A percentile compares a stretch with the other conserved stretches of the same genome.
Conservation (phyloP, 2,329 filamentous ascomycete species). For the Sporothrix dimorphospora region DNA sequence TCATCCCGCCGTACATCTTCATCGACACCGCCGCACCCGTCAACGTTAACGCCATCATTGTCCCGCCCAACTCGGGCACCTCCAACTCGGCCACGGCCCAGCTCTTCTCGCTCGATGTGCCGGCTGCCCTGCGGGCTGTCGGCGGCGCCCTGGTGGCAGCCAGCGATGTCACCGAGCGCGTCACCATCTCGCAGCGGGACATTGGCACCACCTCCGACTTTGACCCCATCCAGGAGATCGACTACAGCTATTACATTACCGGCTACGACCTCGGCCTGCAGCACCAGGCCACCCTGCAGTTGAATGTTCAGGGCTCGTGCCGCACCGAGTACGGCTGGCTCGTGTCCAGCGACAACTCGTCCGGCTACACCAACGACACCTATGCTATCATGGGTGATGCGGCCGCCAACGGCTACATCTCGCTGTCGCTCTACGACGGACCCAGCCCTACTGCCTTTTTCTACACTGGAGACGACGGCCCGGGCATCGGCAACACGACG, state of each 20-base stretch:
- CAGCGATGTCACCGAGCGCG: constrained; percentile 46
- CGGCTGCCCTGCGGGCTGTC: constrained; percentile 81
- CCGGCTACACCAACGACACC: constrained; percentile 33
- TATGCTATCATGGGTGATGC: constrained; percentile 31
- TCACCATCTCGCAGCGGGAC: constrained; percentile 27
- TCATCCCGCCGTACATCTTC: constrained; percentile 30
- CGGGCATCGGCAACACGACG: constrained; percentile 34
- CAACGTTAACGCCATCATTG: constrained; percentile 29
- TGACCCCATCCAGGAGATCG: constrained; percentile 34
- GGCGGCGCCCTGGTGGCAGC: constrained; percentile 81
- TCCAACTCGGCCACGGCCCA: constrained; percentile 28
- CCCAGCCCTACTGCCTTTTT: constrained; percentile 30
- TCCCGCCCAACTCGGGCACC: constrained; percentile 30
- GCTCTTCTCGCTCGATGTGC: constrained; percentile 32
- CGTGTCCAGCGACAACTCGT: constrained; percentile 29
- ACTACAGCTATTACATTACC: constrained; percentile 37
- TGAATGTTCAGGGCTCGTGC: constrained; percentile 38
- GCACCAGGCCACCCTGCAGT: constrained; percentile 34
- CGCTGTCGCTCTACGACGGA: constrained; percentile 32
- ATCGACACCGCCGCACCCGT: constrained; percentile 31
- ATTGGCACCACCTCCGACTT: constrained; percentile 32
- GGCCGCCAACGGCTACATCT: constrained; percentile 28
- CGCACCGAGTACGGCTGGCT: constrained; percentile 39
- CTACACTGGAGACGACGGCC: constrained; percentile 26
- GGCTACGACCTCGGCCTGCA: constrained; percentile 40